Percentiles rank a stretch among this genome's conserved stretches.
These are phyloP conservation scores for Aspergillus caelatus DNA, from an alignment of 2,329 filamentous ascomycete genomes.

Conservation along the genomic window DNA sequence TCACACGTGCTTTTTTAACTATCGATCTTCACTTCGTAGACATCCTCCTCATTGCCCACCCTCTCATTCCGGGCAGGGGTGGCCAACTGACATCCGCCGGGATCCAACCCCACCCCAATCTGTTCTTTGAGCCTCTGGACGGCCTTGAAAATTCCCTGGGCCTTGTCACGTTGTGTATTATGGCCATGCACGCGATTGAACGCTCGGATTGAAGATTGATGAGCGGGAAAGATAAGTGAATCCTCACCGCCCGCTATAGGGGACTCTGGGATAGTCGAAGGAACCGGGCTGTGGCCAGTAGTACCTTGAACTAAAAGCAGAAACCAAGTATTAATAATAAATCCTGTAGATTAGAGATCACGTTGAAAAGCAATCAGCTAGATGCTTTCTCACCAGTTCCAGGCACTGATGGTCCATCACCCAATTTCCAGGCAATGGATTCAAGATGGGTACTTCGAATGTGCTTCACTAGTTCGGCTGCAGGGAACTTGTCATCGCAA, in stretches of 20 bases:
- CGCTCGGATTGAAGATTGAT: constrained; percentile 38
- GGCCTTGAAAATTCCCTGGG: constrained; percentile 47
- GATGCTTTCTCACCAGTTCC: constrained; percentile 56
- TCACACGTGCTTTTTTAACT: constrained; percentile 4
- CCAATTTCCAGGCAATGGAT: constrained; percentile 58
- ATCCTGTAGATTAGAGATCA: constrained; percentile 20
- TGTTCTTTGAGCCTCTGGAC: constrained; percentile 54
- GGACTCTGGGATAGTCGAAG: constrained; percentile 51
- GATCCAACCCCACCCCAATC: constrained; percentile 57
- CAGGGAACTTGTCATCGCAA: constrained; percentile 22
- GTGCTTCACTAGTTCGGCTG: constrained; percentile 53
- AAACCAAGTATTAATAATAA: constrained; percentile 19
- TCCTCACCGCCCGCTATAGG: constrained; percentile 28
- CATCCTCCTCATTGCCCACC: constrained; percentile 55
- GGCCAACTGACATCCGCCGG: constrained; percentile 55
- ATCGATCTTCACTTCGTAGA: constrained; percentile 34
- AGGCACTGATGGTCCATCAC: constrained; percentile 61
- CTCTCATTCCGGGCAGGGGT: constrained; percentile 54
- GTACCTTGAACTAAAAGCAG: constrained; percentile 20
- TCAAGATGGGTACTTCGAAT: constrained; percentile 56
- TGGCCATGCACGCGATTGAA: constrained; percentile 48
- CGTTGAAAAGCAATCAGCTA: constrained; percentile 32
- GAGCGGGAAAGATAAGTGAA: constrained; percentile 40
- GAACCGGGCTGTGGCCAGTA: constrained; percentile 11
- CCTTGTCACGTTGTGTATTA: constrained; percentile 49